These are phyloP conservation scores for Geotrichum macrosporum DNA, from an alignment of 1,139 yeast genomes.

Conservation along the genomic window DNA sequence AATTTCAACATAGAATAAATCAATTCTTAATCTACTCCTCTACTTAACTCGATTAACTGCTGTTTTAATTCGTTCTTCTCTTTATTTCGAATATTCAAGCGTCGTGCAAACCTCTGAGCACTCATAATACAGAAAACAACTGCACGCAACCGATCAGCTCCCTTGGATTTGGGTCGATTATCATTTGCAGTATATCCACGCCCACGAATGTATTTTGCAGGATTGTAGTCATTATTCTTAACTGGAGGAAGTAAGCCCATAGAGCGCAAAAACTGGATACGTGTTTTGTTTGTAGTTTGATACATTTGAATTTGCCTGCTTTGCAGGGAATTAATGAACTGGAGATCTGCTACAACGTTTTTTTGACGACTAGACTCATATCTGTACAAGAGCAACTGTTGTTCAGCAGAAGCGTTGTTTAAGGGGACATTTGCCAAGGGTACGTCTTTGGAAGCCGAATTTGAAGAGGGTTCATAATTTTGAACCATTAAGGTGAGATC, in stretches of 20 bases:
- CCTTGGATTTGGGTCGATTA: conserved; percentile 1
- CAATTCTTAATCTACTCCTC: too few species aligned
- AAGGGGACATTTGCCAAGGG: conserved; percentile 3
- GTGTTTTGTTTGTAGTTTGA: conserved; percentile 12
- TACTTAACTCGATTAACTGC: conserved; percentile 7
- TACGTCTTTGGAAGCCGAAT: too few species aligned
- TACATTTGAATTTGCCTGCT: conserved; percentile 11
- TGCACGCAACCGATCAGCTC: conserved; percentile 4
- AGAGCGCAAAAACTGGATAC: conserved; percentile 12
- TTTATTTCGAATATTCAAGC: conserved; percentile 7
- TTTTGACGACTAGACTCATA: conserved; percentile 16
- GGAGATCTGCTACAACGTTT: conserved; percentile 9
- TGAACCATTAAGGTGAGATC: conserved; percentile 4
- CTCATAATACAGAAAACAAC: conserved; percentile 14
- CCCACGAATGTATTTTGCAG: not conserved
- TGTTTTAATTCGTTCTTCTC: conserved; percentile 10
- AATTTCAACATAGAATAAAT: too few species aligned
- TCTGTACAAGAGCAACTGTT: conserved; percentile 16
- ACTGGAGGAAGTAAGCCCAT: conserved; percentile 11
- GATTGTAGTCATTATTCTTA: not conserved
- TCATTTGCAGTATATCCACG: not conserved
- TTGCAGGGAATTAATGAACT: conserved; percentile 5
- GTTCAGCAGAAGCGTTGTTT: conserved; percentile 10
- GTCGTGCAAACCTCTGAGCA: conserved; percentile 7
- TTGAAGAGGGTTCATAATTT: too few species aligned